Base-by-base conservation (phyloP, 2,329 filamentous ascomycete species). In the Phyllosticta capitalensis region DNA sequence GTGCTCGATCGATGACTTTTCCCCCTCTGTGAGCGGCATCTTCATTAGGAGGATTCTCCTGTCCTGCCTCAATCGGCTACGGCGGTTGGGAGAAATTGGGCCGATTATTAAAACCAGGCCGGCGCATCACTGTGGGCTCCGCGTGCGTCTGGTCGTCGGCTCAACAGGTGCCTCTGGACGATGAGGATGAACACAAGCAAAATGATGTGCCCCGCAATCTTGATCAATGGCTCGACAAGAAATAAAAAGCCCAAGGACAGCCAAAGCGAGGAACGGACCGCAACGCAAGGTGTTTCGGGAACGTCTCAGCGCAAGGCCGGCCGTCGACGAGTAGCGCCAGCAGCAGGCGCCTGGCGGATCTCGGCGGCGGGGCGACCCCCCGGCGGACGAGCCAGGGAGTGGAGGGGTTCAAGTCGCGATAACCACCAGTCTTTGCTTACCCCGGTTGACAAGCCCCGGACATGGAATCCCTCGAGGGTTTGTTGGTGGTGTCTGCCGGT, bases 311-410 rank as follows among this genome's bases (percentile, higher is more conserved):
- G 30, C 51, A 53, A 45, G 38, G 38, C 38, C 17, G 38, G 38
- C 38, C 38, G 38, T n/a, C 38, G 38, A n/a, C 38, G 38, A 45
- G 14, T 2, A 45, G 38, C 38, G n/a, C 14, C 38, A 45, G 38
- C 38, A 45, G 17, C 38, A 45, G 17, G 33, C 33, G 54, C 28
- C 55, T 50, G 56, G 52, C 56, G 56, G 56, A 58, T 58, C 56
- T 58, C 56, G 56, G 56, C 56, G 54, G 56, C 53, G 56, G 56
- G 56, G 56, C 30, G 52, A 28, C 56, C 50, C 30, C 30, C 38
- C 38, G 38, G 38, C n/a, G 38, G 17, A 45, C 38, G 38, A 45
- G 38, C 38, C 14, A 19, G 38, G 38, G n/a, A n/a, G 24, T 26
- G 24, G 38, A 45, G 38, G 17, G 38, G 14, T n/a, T 45, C 38